These are phyloP conservation scores for Lentinula novae-zelandiae DNA, from an alignment of 1,284 basidiomycete genomes.

Conservation along the genomic window DNA sequence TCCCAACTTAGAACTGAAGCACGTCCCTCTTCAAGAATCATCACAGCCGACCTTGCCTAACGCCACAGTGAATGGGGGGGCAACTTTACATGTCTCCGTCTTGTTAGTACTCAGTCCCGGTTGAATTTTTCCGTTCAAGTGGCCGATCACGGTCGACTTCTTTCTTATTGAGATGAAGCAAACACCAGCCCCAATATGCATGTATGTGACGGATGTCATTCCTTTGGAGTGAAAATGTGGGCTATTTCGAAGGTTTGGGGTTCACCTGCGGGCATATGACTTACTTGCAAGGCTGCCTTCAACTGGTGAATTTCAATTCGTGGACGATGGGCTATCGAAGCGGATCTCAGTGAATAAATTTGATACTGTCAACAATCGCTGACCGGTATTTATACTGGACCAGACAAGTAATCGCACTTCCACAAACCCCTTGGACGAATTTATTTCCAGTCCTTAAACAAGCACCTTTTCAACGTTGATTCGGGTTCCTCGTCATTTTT, in stretches of 20 bases:
- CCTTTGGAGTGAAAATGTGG: background rate
- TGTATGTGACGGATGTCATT: background rate
- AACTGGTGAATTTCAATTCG: background rate
- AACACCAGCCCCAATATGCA: background rate
- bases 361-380: background rate
- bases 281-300: no score
- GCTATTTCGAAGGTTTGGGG: background rate
- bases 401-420: background rate
- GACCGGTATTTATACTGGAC: background rate
- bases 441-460: background rate
- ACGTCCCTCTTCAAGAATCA: no score
- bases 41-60: no score
- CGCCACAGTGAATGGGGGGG: no score
- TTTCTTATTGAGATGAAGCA: background rate
- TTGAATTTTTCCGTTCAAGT: background rate
- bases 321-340: background rate
- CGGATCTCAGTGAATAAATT: background rate
- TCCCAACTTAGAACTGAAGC: no score
- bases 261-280: background rate
- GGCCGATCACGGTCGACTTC: background rate
- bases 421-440: background rate
- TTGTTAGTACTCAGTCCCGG: background rate
- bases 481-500: background rate
- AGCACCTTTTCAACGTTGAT: background rate
- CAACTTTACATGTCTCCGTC: background rate